A percentile compares a stretch with the other conserved stretches of the same genome.
Evolutionary conservation across 2,329 filamentous ascomycete species (phyloP).

Genomic region (Colletotrichum spinosum): DNA sequence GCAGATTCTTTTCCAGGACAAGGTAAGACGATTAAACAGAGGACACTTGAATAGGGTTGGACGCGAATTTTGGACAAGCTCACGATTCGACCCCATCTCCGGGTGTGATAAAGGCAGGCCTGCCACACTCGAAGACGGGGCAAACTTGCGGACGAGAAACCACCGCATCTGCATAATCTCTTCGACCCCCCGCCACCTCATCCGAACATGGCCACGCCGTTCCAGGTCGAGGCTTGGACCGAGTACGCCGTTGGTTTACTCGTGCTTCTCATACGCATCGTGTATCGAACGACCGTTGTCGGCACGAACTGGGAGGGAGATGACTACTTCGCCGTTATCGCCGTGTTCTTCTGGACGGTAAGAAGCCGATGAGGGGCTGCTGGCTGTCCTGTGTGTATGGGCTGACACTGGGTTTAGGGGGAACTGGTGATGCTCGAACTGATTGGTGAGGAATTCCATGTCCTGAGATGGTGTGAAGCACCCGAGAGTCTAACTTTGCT

Average conservation of each 20-base stretch:
- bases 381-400: neutral
- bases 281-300: constrained; percentile 51
- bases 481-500: neutral
- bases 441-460: constrained; percentile 14
- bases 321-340: constrained; percentile 53
- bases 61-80: constrained; percentile 21
- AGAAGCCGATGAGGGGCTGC: neutral
- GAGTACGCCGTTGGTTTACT: constrained; percentile 54
- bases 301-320: constrained; percentile 56
- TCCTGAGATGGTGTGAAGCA: neutral
- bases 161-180: constrained; percentile 27
- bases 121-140: constrained; percentile 18
- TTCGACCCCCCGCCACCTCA: constrained; percentile 18
- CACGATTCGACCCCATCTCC: constrained; percentile 10
- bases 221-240: constrained; percentile 57
- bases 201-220: constrained; percentile 50
- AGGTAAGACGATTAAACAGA: neutral
- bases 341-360: constrained; percentile 53
- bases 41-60: neutral
- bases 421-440: constrained; percentile 27
- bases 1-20: too few species aligned
- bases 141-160: constrained; percentile 29
- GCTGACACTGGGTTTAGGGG: constrained; percentile 4
- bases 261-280: constrained; percentile 52
- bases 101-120: constrained; percentile 13